Evolutionary conservation across 129 eudicot genomes (phyloP).

Genomic region (Escallonia rubra): DNA sequence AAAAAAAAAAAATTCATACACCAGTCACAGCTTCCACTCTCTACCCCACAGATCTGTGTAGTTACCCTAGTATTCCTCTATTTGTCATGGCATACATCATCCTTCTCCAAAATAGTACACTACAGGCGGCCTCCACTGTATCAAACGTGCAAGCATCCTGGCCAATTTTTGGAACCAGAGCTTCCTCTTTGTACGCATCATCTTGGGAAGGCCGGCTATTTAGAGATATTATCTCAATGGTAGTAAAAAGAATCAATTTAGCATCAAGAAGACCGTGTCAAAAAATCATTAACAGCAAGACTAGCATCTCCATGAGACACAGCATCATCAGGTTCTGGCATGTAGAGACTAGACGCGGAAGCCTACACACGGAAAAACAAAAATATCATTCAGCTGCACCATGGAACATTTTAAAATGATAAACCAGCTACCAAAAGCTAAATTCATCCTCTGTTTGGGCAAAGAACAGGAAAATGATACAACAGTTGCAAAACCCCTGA

Average conservation of each 20-base stretch:
- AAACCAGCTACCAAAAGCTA: not conserved
- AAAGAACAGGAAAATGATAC: too few species aligned
- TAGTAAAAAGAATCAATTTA: not conserved
- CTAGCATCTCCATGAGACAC: slow-evolving; percentile 92
- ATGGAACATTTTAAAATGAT: not conserved
- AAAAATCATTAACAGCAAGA: slow-evolving; percentile 94
- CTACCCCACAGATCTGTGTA: too few species aligned
- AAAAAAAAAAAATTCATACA: not conserved
- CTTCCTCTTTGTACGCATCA: not conserved
- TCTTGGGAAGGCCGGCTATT: not conserved
- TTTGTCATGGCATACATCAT: too few species aligned
- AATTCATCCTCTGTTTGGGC: not conserved
- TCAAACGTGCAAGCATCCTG: not conserved
- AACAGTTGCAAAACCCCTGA: too few species aligned
- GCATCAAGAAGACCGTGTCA: slow-evolving; percentile 55
- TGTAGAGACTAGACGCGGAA: slow-evolving; percentile 51
- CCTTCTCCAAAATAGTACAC: not conserved
- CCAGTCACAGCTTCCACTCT: not conserved
- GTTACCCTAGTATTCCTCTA: too few species aligned
- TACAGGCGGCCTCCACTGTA: not conserved
- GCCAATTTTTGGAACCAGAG: not conserved
- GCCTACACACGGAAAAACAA: slow-evolving; percentile 38
- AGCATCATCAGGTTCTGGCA: slow-evolving; percentile 98
- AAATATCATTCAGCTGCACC: not conserved
- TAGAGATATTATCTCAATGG: not conserved